Evolutionary conservation across 192 early-diverging fungal species (phyloP).

Genomic region (Coemansia sp.): DNA sequence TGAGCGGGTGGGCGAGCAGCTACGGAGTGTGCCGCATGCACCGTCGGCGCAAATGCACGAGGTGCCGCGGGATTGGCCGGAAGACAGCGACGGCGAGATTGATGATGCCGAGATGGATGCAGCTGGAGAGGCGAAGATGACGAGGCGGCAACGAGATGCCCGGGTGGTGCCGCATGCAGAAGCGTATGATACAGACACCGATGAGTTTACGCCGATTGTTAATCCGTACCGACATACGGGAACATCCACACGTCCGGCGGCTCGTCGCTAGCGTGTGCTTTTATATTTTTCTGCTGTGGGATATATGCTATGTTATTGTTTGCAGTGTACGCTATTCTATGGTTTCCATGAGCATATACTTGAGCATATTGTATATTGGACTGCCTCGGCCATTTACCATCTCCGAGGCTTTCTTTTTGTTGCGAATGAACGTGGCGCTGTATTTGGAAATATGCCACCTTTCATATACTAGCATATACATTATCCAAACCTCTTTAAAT

Average conservation of each 20-base stretch:
- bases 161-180: constrained; percentile 48
- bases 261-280: not conserved
- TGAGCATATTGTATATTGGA: not conserved
- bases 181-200: constrained; percentile 44
- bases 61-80: constrained; percentile 50
- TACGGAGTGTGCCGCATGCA: constrained; percentile 63
- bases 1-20: constrained; percentile 58
- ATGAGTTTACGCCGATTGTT: constrained; percentile 22
- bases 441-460: not conserved
- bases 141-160: constrained; percentile 35
- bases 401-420: not conserved
- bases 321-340: not conserved
- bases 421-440: not conserved
- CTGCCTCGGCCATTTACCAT: not conserved
- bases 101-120: constrained; percentile 42
- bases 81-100: constrained; percentile 37
- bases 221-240: constrained; percentile 40
- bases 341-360: not conserved
- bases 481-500: too few species aligned
- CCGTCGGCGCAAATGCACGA: constrained; percentile 57
- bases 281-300: not conserved
- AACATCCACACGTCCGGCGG: constrained; percentile 34
- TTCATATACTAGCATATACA: not conserved
- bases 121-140: constrained; percentile 30
- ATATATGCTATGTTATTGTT: not conserved